These are phyloP conservation scores for Lentinula novae-zelandiae DNA, from an alignment of 1,284 basidiomycete species.

Conservation along the genomic window DNA sequence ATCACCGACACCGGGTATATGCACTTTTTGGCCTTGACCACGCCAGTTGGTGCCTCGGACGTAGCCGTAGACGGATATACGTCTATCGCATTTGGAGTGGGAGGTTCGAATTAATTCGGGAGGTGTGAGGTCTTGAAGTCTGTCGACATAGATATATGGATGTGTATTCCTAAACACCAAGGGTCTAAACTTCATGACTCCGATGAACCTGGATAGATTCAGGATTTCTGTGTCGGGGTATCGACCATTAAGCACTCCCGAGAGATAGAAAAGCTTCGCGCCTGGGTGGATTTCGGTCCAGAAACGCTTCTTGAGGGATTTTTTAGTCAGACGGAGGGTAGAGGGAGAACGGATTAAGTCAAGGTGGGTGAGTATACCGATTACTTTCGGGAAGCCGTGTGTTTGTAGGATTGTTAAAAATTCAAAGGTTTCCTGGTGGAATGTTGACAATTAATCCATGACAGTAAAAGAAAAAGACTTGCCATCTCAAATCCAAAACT, in stretches of 20 bases:
- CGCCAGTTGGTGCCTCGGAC: slow-evolving; percentile 89
- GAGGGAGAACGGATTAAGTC: slow-evolving; percentile 95
- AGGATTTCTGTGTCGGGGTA: slow-evolving; percentile 98
- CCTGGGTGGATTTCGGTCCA: slow-evolving; percentile 99
- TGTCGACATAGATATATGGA: slow-evolving; percentile 94
- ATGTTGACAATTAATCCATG: slow-evolving; percentile 2
- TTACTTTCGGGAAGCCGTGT: slow-evolving; percentile 98
- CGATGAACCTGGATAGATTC: slow-evolving; percentile 94
- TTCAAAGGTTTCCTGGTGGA: slow-evolving; percentile 91
- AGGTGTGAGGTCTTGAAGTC: slow-evolving; percentile 92
- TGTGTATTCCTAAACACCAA: slow-evolving; percentile 95
- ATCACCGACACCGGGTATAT: slow-evolving; percentile 95
- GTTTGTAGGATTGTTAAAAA: slow-evolving; percentile 96
- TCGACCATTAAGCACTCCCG: slow-evolving; percentile 95
- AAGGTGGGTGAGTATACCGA: slow-evolving; percentile 93
- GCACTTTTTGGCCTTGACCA: slow-evolving; percentile 71
- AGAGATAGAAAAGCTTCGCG: slow-evolving; percentile 97
- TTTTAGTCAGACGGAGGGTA: slow-evolving; percentile 89
- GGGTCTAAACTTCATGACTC: slow-evolving; percentile 98
- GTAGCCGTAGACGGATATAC: slow-evolving; percentile 93
- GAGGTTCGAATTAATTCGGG: slow-evolving; percentile 76
- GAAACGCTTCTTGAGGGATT: slow-evolving; percentile 96
- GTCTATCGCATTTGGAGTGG: slow-evolving; percentile 88
- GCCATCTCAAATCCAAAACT: slow-evolving; percentile 99
- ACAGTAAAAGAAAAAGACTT: slow-evolving; percentile 22